Evolutionary conservation across 352 stramenopile species (phyloP).

Genomic region (Pythium volutum): DNA sequence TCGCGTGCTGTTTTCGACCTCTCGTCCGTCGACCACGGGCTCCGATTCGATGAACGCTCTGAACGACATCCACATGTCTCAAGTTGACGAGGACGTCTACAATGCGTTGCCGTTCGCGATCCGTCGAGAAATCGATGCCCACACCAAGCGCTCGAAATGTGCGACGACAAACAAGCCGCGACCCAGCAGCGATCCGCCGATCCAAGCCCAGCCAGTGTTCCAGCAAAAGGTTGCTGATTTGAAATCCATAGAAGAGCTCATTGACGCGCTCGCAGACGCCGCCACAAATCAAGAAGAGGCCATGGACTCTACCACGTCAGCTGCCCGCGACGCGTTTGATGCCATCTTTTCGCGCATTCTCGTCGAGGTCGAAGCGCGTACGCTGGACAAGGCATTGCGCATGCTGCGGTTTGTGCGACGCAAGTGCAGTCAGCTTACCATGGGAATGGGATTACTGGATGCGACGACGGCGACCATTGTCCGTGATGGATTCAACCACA

Average conservation of each 20-base stretch:
- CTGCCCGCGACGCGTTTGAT: slow-evolving; percentile 41
- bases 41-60: slow-evolving; percentile 26
- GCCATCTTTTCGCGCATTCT: slow-evolving; percentile 73
- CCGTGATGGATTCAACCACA: slow-evolving; percentile 46
- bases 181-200: neutral
- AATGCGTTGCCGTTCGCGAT: slow-evolving; percentile 62
- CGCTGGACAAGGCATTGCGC: slow-evolving; percentile 50
- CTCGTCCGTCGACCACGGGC: slow-evolving; percentile 4
- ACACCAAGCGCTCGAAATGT: slow-evolving; percentile 47
- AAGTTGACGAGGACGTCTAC: slow-evolving; percentile 79
- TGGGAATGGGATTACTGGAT: neutral
- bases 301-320: neutral
- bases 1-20: slow-evolving; percentile 3
- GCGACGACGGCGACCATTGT: neutral
- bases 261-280: slow-evolving; percentile 25
- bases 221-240: slow-evolving; percentile 16
- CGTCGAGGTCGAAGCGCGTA: slow-evolving; percentile 56
- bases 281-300: slow-evolving; percentile 6
- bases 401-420: slow-evolving; percentile 75
- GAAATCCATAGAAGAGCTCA: slow-evolving; percentile 57
- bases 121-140: slow-evolving; percentile 63
- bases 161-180: neutral
- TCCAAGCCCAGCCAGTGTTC: neutral
- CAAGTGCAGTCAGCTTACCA: slow-evolving; percentile 35
- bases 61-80: slow-evolving; percentile 71